Conservation (phyloP, 2,329 filamentous ascomycete species). For the Plenodomus tracheiphilus region DNA sequence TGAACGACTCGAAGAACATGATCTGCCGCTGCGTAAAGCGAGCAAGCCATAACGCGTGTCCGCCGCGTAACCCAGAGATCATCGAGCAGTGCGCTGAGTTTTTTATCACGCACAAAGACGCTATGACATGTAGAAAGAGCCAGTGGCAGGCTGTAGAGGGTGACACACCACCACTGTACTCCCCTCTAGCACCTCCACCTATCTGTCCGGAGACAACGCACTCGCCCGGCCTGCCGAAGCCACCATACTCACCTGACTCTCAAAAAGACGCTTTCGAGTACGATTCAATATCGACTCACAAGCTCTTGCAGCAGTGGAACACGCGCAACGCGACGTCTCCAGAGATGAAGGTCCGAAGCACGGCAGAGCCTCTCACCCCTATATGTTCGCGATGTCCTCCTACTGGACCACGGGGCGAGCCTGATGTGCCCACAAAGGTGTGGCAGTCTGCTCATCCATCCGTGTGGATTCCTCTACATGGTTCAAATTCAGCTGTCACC, state of each 20-base stretch:
- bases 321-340: background rate
- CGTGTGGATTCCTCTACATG: background rate
- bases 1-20: slow-evolving; percentile 5
- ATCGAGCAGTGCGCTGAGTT: slow-evolving; percentile 18
- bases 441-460: slow-evolving; percentile 19
- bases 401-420: background rate
- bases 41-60: background rate
- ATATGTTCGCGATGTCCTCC: background rate
- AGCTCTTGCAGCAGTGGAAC: background rate
- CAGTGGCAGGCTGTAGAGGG: slow-evolving; percentile 13
- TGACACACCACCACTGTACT: slow-evolving; percentile 5
- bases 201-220: background rate
- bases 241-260: background rate
- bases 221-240: background rate
- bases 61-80: slow-evolving; percentile 12
- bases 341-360: slow-evolving; percentile 1
- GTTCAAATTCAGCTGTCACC: slow-evolving; percentile 3
- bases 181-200: background rate
- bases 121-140: slow-evolving; percentile 6
- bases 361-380: background rate
- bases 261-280: background rate
- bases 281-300: background rate
- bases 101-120: slow-evolving; percentile 5
- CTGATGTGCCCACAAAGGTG: slow-evolving; percentile 15
- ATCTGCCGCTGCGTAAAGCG: slow-evolving; percentile 19